These are phyloP conservation scores for Aphanomyces euteiches DNA, from an alignment of 352 stramenopile species.

Conservation along the genomic window DNA sequence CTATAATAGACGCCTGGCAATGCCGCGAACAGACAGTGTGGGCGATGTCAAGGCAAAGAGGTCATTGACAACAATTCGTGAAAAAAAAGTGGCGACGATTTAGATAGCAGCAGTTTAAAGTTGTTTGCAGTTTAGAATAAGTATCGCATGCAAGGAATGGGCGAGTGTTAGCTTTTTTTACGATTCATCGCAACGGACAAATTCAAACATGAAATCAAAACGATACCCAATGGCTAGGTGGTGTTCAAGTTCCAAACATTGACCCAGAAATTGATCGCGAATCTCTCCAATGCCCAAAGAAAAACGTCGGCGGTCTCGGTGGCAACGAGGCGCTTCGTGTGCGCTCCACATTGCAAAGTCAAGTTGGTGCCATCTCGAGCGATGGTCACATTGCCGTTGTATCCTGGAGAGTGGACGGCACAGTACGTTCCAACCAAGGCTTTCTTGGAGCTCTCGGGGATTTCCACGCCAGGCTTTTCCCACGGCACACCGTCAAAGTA, in stretches of 20 bases:
- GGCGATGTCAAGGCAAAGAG: too few species aligned
- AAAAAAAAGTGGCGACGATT: neutral
- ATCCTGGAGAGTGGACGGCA: constrained; percentile 40
- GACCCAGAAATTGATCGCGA: neutral
- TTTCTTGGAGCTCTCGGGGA: constrained; percentile 34
- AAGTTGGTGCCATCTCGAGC: neutral
- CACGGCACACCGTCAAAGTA: constrained; percentile 51
- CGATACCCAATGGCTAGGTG: neutral
- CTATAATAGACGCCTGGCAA: too few species aligned
- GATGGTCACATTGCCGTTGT: constrained; percentile 34
- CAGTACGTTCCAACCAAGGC: constrained; percentile 49
- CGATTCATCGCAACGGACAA: neutral
- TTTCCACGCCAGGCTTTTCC: constrained; percentile 33
- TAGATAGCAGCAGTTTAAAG: neutral
- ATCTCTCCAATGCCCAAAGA: neutral
- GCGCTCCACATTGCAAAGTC: neutral
- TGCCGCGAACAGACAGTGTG: too few species aligned
- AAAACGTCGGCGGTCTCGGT: neutral
- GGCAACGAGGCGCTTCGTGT: neutral
- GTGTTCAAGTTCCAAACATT: neutral
- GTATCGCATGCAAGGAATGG: neutral
- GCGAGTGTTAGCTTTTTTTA: neutral
- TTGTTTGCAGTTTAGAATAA: neutral
- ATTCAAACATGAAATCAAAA: constrained; percentile 1
- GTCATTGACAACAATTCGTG: neutral